Evolutionary conservation across 75 land plant species (phyloP).

Genomic region (Cupressus sempervirens): DNA sequence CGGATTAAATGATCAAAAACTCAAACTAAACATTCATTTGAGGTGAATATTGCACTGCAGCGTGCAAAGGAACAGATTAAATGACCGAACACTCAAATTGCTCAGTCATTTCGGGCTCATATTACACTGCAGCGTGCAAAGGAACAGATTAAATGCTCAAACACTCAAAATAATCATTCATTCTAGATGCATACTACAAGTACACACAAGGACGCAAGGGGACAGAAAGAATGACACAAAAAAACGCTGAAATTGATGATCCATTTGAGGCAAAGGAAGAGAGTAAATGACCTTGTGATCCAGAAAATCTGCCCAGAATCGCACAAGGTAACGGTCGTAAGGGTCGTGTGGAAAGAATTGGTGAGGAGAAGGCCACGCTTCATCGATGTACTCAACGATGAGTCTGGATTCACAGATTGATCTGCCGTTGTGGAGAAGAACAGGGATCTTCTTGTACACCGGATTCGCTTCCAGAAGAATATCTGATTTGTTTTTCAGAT

Average conservation of each 20-base stretch:
- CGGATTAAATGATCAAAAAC: background rate
- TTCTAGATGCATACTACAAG: too few species aligned
- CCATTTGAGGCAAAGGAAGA: background rate
- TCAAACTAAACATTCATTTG: too few species aligned
- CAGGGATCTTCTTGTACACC: conserved; percentile 49
- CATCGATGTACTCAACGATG: conserved; percentile 40
- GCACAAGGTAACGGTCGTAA: conserved; percentile 34
- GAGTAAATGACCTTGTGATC: conserved; percentile 29
- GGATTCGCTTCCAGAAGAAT: conserved; percentile 41
- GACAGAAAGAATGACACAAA: background rate
- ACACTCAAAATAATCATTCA: too few species aligned
- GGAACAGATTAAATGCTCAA: background rate
- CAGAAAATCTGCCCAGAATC: conserved; percentile 48
- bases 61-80: too few species aligned
- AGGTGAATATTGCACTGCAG: background rate
- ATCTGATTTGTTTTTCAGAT: conserved; percentile 38
- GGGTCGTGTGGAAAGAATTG: conserved; percentile 43
- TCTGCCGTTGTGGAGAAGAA: conserved; percentile 25
- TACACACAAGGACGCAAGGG: background rate
- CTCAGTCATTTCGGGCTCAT: too few species aligned
- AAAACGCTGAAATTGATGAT: too few species aligned
- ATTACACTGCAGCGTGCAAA: background rate
- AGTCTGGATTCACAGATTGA: conserved; percentile 27
- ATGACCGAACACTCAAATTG: conserved; percentile 10
- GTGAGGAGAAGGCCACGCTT: conserved; percentile 22